Base-by-base conservation (phyloP, 225 moss, liverwort and hornwort genomes). In the Physcomitrellopsis africana region DNA sequence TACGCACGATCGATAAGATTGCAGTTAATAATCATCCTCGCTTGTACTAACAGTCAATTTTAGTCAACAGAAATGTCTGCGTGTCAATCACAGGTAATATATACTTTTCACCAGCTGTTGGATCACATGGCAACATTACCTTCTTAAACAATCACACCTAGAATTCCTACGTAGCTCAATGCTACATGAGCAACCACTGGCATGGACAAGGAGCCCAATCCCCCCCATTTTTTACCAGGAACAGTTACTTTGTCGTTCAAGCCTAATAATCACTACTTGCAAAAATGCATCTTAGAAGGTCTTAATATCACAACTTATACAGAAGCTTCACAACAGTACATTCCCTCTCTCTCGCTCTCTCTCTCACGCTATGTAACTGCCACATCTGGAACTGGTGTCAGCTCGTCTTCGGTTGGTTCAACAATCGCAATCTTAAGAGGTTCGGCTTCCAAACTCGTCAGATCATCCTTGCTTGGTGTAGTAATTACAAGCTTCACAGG, bases 361-460 rank as follows among this genome's bases (percentile, higher is more conserved):
- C 29, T 4, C 29, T 29, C 32, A 37, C 32, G 32, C 32, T 82
- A 89, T 3, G 85, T 76, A 81, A 89, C 81, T 14, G 85, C 82
- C 68, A 84, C 81, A 83, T 92, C 89, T 13, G 81, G 73, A 70
- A 81, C 76, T 44, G 63, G 64, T 69, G 74, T 75, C 61, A 74
- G 51, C 27, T 86, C 89, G 42, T 76, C 55, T 22, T 74, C 55
- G 23, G 58, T 80, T 70, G 61, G 77, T 72, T 84, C 86, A 32
- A 76, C 67, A 79, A 74, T 72, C 8, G 79, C 73, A 32, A 73
- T 81, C 74, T 89, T 86, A 23, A 43, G 19, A 27, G 78, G 73
- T 11, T 61, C 70, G 71, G 20, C 29, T 79, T 89, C 71, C 74
- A 78, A 49, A 77, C 82, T 49, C 32, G 3, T 37, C 7, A 4